Evolutionary conservation across 106 monocot genomes (phyloP).

Genomic region (Dendrobium officinale): DNA sequence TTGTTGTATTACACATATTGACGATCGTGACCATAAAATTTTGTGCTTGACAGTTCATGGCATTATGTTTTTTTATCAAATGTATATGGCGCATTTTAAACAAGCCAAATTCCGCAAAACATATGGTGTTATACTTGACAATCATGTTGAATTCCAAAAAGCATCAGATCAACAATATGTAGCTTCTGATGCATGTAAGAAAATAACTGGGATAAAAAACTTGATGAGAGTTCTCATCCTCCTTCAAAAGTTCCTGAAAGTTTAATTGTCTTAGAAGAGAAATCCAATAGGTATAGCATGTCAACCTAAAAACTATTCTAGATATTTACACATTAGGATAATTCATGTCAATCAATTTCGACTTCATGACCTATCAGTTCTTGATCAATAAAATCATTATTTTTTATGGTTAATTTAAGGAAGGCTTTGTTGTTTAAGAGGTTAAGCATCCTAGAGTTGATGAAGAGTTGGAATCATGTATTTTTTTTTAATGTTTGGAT

Average conservation of each 20-base stretch:
- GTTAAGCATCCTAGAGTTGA: constrained; percentile 4
- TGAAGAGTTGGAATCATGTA: neutral
- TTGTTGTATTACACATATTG: no score
- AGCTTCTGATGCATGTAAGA: neutral
- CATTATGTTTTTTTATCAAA: neutral
- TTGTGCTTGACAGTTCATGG: neutral
- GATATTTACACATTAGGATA: neutral
- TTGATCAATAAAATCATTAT: neutral
- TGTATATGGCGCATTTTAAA: neutral
- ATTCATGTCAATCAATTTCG: neutral
- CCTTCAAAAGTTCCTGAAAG: neutral
- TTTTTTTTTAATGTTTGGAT: no score
- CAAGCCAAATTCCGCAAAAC: constrained; percentile 14
- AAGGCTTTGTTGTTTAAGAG: constrained; percentile 18
- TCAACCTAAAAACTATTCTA: neutral
- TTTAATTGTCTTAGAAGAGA: neutral
- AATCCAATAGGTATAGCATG: neutral
- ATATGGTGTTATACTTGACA: constrained; percentile 15
- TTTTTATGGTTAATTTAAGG: neutral
- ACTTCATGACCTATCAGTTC: neutral
- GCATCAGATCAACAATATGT: neutral
- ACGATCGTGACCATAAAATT: no score
- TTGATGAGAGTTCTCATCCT: neutral
- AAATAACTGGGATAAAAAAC: neutral
- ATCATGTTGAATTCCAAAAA: constrained; percentile 14